These are phyloP conservation scores for Pistacia atlantica DNA, from an alignment of 345 rosid species.

Conservation along the genomic window DNA sequence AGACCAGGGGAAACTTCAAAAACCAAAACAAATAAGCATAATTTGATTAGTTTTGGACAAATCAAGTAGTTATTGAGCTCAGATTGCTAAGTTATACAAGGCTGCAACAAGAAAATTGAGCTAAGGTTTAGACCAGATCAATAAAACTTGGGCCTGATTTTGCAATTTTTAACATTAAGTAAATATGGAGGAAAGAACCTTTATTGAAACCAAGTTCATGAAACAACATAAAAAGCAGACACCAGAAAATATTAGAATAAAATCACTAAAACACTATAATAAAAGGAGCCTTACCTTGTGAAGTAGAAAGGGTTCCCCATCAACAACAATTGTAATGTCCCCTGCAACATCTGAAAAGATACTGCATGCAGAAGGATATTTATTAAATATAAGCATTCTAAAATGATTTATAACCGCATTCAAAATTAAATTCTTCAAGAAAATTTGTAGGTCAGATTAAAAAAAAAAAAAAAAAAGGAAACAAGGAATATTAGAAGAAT, in stretches of 20 bases:
- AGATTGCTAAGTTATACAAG: not conserved
- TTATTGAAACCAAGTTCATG: not conserved
- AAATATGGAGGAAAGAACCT: not conserved
- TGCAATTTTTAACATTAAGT: not conserved
- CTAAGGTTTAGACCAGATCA: not conserved
- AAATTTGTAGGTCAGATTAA: not conserved
- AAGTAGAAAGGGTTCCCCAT: slow-evolving; percentile 79
- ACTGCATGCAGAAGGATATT: slow-evolving; percentile 37
- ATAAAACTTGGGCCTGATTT: not conserved
- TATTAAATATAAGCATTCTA: not conserved
- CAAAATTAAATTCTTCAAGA: not conserved
- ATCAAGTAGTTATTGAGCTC: not conserved
- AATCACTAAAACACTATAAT: not conserved
- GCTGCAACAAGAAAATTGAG: not conserved
- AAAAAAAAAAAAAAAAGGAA: too few species aligned
- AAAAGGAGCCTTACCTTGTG: slow-evolving; percentile 62
- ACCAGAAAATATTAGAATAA: not conserved
- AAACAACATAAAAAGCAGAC: not conserved
- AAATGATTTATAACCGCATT: not conserved
- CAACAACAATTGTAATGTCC: slow-evolving; percentile 74
- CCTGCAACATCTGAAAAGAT: slow-evolving; percentile 91
- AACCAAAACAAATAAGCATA: slow-evolving; percentile 12
- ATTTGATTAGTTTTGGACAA: not conserved
- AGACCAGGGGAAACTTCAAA: slow-evolving; percentile 79
- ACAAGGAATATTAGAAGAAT: not conserved